Base-by-base conservation (phyloP, 2,329 filamentous ascomycete genomes). In the Leptographium lundbergii region DNA sequence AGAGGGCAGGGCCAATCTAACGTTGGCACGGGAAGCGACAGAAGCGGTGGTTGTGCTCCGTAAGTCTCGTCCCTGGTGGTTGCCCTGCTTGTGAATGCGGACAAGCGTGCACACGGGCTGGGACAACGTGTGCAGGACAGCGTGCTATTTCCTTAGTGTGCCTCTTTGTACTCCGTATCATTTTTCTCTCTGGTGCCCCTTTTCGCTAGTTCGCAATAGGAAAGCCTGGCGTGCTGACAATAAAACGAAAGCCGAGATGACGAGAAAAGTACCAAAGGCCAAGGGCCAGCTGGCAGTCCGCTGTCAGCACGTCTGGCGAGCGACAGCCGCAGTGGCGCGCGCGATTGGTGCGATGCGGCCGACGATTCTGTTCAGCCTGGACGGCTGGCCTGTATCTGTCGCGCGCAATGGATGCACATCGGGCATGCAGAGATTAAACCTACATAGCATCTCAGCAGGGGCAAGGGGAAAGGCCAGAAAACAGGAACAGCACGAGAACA, bases 401-500 rank as follows among this genome's bases (percentile, higher is more conserved):
- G 45, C 13, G n/a, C 10, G 47, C 47, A 25, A 25, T 50, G 47
- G 47, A 25, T 25, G 42, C 19, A 19, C 42, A 45, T 45, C 42
- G 19, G 42, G 42, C 42, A 45, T 45, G 42, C 42, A 25, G 47
- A 50, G 47, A 50, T 50, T 50, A 50, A 25, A 50, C 42, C 42
- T 34, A 34, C 32, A 34, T 34, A 34, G 32, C 19, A 45, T n/a
- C 47, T 50, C 14, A 53, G 51, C 27, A 32, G 27, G 52, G n/a
- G 32, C 19, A 39, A 22, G 53, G 36, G 55, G 24, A 11, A 50
- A 10, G 45, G 29, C 11, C 45, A 25, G 55, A 24, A 48, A 48
- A 57, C 55, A 57, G 42, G 55, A 29, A 57, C 29, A 36, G 55
- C 45, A 57, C 55, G 45, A 47, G 55, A 29, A 45, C 42, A 57